A percentile compares a stretch with the other conserved stretches of the same genome.
These are phyloP conservation scores for Cucurbita maxima DNA, from an alignment of 306 rosid species.

Conservation along the genomic window DNA sequence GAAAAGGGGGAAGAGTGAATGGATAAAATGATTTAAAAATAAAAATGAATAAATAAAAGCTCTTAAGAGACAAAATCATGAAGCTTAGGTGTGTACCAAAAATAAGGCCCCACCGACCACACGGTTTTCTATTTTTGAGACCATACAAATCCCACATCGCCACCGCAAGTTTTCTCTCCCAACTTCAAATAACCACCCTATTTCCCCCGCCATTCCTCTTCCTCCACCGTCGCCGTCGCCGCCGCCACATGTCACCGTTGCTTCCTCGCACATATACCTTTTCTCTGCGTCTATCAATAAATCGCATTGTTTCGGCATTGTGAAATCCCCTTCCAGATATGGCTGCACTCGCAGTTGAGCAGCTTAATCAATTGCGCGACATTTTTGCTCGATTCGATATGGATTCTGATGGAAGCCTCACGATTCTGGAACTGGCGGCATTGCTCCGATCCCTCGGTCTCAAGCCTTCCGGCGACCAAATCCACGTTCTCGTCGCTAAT, in stretches of 20 bases:
- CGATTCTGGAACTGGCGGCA: conserved; percentile 68
- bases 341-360: conserved; percentile 21
- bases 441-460: conserved; percentile 66
- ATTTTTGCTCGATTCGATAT: conserved; percentile 62
- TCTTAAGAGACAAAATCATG: too few species aligned
- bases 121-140: not conserved
- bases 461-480: conserved; percentile 57
- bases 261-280: not conserved
- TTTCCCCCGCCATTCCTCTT: not conserved
- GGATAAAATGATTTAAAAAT: not conserved
- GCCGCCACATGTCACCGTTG: not conserved
- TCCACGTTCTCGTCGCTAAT: conserved; percentile 34
- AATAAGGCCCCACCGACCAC: not conserved
- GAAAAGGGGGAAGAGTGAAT: not conserved
- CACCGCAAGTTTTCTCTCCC: not conserved
- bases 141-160: not conserved
- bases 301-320: conserved; percentile 3
- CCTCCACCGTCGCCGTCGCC: not conserved
- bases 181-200: not conserved
- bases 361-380: conserved; percentile 34
- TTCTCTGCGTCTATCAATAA: conserved; percentile 1
- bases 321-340: not conserved
- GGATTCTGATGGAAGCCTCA: conserved; percentile 79
- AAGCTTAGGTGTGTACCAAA: not conserved
- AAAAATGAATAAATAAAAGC: not conserved